phyloP scores from a whole-genome alignment of 148 eudicot genomes.

The Fagopyrum tataricum region DNA sequence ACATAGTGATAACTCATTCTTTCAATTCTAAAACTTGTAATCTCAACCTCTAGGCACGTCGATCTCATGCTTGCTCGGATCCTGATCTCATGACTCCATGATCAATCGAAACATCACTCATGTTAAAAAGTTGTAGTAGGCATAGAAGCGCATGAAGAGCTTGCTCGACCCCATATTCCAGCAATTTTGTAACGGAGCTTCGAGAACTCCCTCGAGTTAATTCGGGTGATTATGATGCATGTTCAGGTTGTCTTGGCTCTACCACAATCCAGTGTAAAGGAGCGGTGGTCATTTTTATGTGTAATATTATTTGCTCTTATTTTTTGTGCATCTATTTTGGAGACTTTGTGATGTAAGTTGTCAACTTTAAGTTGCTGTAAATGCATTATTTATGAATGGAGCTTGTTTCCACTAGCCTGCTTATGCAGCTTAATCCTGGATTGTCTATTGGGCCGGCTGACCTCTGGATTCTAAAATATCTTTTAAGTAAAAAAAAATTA shows the following conservation, averaged over 20 bases:
- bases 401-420: not conserved
- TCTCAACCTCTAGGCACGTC: not conserved
- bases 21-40: not conserved
- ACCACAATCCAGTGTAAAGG: not conserved
- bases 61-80: constrained; percentile 11
- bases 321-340: not conserved
- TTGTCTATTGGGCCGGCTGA: too few relatives aligned
- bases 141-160: constrained; percentile 5
- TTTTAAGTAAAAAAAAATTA: too few relatives aligned
- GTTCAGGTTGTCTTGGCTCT: constrained; percentile 4
- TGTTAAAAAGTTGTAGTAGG: not conserved
- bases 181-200: not conserved
- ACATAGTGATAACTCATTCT: not conserved
- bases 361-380: constrained; percentile 8
- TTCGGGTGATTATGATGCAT: not conserved
- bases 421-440: not conserved
- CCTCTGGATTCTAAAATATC: too few relatives aligned
- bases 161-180: not conserved
- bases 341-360: constrained; percentile 1
- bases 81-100: constrained; percentile 8
- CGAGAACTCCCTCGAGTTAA: not conserved
- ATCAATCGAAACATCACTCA: not conserved
- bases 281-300: not conserved
- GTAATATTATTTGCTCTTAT: constrained; percentile 6
- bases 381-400: constrained; percentile 1